A percentile compares a stretch with the other conserved stretches of the same genome.
These are phyloP conservation scores for Alternaria arborescens DNA, from an alignment of 2,329 filamentous ascomycete species.

Conservation along the genomic window DNA sequence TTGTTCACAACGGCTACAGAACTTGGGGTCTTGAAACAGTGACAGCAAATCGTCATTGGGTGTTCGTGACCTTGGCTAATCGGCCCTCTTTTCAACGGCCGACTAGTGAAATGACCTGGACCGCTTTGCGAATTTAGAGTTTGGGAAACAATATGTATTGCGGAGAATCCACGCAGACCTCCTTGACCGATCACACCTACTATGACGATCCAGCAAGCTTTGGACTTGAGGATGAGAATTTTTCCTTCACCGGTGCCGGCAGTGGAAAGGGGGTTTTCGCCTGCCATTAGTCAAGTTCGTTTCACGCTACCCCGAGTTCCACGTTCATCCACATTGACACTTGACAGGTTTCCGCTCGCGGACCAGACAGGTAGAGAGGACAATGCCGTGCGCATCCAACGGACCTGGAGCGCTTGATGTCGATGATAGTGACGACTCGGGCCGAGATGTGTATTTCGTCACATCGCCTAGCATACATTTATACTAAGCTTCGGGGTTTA, in stretches of 20 bases:
- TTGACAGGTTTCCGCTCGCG: slow-evolving; percentile 11
- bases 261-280: slow-evolving; percentile 2
- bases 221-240: not conserved
- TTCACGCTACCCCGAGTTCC: slow-evolving; percentile 17
- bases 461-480: not conserved
- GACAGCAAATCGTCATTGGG: slow-evolving; percentile 1
- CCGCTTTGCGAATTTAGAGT: not conserved
- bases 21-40: not conserved
- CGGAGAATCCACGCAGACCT: not conserved
- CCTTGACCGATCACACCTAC: not conserved
- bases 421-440: not conserved
- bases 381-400: not conserved
- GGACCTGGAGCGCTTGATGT: not conserved
- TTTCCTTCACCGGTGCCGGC: not conserved
- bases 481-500: slow-evolving; percentile 10
- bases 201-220: slow-evolving; percentile 1
- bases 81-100: slow-evolving; percentile 11
- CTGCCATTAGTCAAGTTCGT: not conserved
- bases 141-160: not conserved
- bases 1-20: not conserved
- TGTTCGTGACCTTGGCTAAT: not conserved
- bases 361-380: not conserved
- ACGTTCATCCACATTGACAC: slow-evolving; percentile 5
- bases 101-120: slow-evolving; percentile 6
- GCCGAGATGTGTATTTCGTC: not conserved